Percentiles rank a stretch among this genome's conserved stretches.
These are phyloP conservation scores for Peronospora destructor DNA, from an alignment of 352 stramenopile genomes.

Conservation along the genomic window DNA sequence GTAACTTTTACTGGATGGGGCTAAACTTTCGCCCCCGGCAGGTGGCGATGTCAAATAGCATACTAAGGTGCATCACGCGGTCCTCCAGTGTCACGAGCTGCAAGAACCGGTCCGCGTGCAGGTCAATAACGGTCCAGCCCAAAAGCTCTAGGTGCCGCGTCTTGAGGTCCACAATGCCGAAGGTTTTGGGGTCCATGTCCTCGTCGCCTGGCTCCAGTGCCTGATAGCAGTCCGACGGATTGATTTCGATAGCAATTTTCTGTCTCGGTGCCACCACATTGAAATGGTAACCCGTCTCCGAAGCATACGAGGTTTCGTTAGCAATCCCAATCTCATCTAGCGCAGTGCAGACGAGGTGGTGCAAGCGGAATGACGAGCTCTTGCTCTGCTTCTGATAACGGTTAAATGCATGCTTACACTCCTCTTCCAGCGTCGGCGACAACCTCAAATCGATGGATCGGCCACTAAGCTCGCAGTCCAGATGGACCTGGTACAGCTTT, in stretches of 20 bases:
- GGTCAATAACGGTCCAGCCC: constrained; percentile 64
- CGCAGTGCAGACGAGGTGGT: constrained; percentile 48
- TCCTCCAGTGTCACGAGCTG: constrained; percentile 41
- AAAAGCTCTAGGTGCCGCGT: constrained; percentile 50
- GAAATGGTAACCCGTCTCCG: constrained; percentile 43
- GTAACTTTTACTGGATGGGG: not conserved
- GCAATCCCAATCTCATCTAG: constrained; percentile 45
- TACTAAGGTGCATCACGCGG: constrained; percentile 52
- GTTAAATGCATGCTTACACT: constrained; percentile 45
- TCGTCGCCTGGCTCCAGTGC: constrained; percentile 30
- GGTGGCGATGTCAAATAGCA: constrained; percentile 62
- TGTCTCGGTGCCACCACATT: constrained; percentile 45
- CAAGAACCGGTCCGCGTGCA: constrained; percentile 49
- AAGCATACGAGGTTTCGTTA: constrained; percentile 28
- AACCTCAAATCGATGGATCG: constrained; percentile 35
- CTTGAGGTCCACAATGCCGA: constrained; percentile 59
- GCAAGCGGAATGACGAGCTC: constrained; percentile 48
- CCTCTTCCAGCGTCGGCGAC: constrained; percentile 15
- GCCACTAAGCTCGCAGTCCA: constrained; percentile 42
- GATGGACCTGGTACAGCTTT: constrained; percentile 60
- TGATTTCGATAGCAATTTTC: constrained; percentile 64
- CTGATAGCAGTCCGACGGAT: constrained; percentile 46
- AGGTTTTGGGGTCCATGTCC: constrained; percentile 33
- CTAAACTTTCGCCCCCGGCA: constrained; percentile 18
- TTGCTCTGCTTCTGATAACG: constrained; percentile 43